Evolutionary conservation across 2,329 filamentous ascomycete species (phyloP), one percentile per base, ranked within the genome.

Genomic region (Zymoseptoria pseudotritici): DNA sequence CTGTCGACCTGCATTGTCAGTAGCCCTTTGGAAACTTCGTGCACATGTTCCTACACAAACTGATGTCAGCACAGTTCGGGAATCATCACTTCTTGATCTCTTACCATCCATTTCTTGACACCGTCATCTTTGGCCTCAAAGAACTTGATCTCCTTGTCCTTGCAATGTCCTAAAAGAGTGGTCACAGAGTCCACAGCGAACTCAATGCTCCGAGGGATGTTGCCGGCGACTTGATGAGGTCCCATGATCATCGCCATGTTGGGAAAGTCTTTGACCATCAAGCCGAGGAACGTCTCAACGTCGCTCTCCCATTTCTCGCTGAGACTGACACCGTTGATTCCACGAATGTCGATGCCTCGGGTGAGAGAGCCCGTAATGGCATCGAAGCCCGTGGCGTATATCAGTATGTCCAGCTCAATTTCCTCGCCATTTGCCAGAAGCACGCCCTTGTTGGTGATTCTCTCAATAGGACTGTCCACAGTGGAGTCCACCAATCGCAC

Each of bases 1-100:
- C 75, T 77, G 61, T 83, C 80, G 0, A 81, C 77, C 61, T 81
- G 75, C 60, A 78, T 79, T 0, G 74, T 72, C 24, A 83, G 63
- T 9, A 78, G 60, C 0, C 80, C 80, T 42, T 76, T 68, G 0
- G 76, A 74, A 56, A 77, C 79, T 3, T 78, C 72, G 22, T 76
- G 68, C 2, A 83, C 80, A 70, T 82, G 80, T 49, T 62, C 29
- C 50, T 52, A 24, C 36, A 42, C 36, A 42, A 13, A 42, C 17
- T 17, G 11, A 42, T 19, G 19, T 21, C n/a, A 52, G 50, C 50
- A 52, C 1, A 17, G 11, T 17, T 42, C 36, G 11, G 36, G 36
- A 42, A 26, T 2, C 11, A 17, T 17, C 36, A 42, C 10, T 17
- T 5, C 36, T n/a, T 52, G 10, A 24, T 21, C 13, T 24, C 50